Evolutionary conservation across 768 basidiomycete genomes (phyloP).

Genomic region (Lentinula sp.): DNA sequence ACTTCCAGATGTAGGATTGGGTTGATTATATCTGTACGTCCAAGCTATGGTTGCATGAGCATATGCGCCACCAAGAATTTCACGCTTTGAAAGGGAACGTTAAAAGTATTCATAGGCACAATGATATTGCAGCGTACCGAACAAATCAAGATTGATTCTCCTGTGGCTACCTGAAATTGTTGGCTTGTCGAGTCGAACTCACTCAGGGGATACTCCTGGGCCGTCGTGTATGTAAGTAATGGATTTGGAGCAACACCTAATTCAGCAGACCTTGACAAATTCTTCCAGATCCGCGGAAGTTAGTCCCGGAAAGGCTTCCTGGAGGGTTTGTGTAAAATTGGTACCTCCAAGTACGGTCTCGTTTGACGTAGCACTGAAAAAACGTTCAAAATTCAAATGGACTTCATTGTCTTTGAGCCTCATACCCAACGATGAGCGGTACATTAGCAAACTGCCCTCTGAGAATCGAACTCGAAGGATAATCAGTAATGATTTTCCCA

Average conservation of each 20-base stretch:
- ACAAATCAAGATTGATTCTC: conserved; percentile 44
- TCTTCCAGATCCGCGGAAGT: conserved; percentile 30
- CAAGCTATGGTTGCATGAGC: conserved; percentile 30
- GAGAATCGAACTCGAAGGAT: conserved; percentile 40
- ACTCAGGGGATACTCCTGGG: conserved; percentile 33
- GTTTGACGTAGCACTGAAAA: conserved; percentile 46
- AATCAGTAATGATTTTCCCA: conserved; percentile 41
- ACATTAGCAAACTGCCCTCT: conserved; percentile 41
- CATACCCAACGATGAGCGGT: conserved; percentile 54
- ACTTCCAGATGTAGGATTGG: conserved; percentile 34
- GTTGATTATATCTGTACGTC: conserved; percentile 58
- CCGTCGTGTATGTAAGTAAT: background rate
- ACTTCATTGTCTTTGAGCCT: conserved; percentile 1
- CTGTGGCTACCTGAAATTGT: conserved; percentile 38
- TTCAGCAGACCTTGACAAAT: conserved; percentile 23
- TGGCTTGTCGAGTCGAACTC: conserved; percentile 37
- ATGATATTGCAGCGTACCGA: conserved; percentile 34
- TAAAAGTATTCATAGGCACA: background rate
- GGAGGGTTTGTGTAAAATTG: conserved; percentile 29
- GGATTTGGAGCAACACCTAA: background rate
- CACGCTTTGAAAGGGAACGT: conserved; percentile 22
- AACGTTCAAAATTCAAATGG: background rate
- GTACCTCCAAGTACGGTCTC: conserved; percentile 44
- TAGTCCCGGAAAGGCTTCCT: conserved; percentile 38
- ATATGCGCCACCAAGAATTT: conserved; percentile 39